Evolutionary conservation across 768 basidiomycete genomes (phyloP), one percentile per base, ranked within the genome.

Genomic region (Tulasnella sp.): DNA sequence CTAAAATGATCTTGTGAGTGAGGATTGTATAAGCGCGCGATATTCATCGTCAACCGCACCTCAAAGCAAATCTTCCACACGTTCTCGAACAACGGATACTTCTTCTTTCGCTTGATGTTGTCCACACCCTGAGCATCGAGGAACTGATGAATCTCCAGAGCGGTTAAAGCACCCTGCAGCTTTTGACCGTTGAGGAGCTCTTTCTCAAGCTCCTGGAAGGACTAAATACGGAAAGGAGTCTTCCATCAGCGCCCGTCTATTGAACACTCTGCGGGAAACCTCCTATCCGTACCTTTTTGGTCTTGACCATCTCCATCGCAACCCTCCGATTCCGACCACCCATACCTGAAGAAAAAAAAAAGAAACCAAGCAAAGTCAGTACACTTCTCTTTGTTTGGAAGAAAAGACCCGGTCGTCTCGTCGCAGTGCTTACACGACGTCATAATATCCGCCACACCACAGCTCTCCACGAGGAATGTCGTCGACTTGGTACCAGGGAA

Each of bases 391-490:
- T n/a, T n/a, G n/a, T n/a, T n/a, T n/a, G n/a, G n/a, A n/a, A n/a
- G n/a, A n/a, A n/a, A n/a, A n/a, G n/a, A n/a, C n/a, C n/a, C n/a
- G n/a, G n/a, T n/a, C n/a, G n/a, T n/a, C n/a, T n/a, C n/a, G n/a
- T n/a, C n/a, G n/a, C n/a, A n/a, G n/a, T 15, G 78, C 82, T 79
- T 52, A 84, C 85, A 85, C 25, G 84, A 85, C 11, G 85, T 85
- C 79, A 86, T 85, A 40, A 86, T 80, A 79, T 86, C 85, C 19
- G 85, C 85, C 36, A 86, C 81, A 39, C 85, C 85, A 3, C 85
- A 83, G 75, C 81, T 82, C 78, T 86, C 84, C 68, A 84, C 79
- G n/a, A 85, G 78, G 80, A 86, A 86, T 0, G 85, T 85, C 17
- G 81, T 82, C 34, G 82, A 80, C 79, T 84, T 82, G 76, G 84